Conservation (phyloP, 179 eudicot species). For the Drosera spatulata region DNA sequence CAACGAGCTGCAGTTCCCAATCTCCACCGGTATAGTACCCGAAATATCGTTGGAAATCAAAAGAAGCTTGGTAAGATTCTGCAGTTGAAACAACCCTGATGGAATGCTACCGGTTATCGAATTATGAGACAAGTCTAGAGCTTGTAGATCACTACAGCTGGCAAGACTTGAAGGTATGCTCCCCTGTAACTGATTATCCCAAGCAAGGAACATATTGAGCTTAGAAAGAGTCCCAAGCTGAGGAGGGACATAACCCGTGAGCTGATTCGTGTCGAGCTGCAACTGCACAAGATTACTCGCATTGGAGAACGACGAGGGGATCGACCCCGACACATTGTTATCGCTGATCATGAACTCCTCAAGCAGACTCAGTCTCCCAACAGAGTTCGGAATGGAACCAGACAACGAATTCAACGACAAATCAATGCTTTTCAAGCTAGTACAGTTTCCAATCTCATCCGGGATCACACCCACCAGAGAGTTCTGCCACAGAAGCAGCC, state of each 20-base stretch:
- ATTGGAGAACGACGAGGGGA: slow-evolving; percentile 35
- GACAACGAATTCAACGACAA: slow-evolving; percentile 36
- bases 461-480: slow-evolving; percentile 39
- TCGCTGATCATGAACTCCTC: slow-evolving; percentile 46
- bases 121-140: slow-evolving; percentile 45
- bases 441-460: slow-evolving; percentile 30
- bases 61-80: slow-evolving; percentile 35
- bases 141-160: slow-evolving; percentile 32
- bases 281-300: slow-evolving; percentile 33
- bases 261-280: slow-evolving; percentile 46
- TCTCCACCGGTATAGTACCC: slow-evolving; percentile 35
- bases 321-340: slow-evolving; percentile 36
- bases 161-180: slow-evolving; percentile 39
- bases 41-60: slow-evolving; percentile 41
- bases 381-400: slow-evolving; percentile 31
- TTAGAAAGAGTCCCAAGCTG: slow-evolving; percentile 32
- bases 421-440: slow-evolving; percentile 26
- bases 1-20: slow-evolving; percentile 38
- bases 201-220: slow-evolving; percentile 50
- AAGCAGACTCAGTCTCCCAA: slow-evolving; percentile 23
- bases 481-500: slow-evolving; percentile 42
- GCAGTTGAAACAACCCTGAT: slow-evolving; percentile 24
- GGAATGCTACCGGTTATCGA: slow-evolving; percentile 38
- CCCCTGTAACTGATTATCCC: slow-evolving; percentile 58
- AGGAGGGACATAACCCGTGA: slow-evolving; percentile 43